Evolutionary conservation across 2,329 filamentous ascomycete genomes (phyloP), one percentile per base, ranked within the genome.

Genomic region (Salinomyces thailandicus): DNA sequence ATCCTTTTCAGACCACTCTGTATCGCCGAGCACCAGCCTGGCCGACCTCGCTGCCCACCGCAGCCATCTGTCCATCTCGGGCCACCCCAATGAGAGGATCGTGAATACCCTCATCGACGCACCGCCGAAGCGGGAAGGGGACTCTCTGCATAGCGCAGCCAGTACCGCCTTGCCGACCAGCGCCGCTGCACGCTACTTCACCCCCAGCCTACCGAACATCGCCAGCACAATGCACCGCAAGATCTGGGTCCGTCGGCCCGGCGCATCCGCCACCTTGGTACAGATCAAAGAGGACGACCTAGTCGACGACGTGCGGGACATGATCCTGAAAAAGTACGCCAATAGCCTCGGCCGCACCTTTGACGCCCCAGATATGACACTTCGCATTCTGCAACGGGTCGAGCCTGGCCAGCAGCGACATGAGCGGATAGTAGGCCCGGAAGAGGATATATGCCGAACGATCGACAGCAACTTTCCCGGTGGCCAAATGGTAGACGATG

Each of bases 251-350:
- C 91, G 82, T 67, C 75, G 89, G 52, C 82, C 83, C 14, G 74
- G 80, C 46, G 83, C 79, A 41, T 95, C 89, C 38, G 78, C 89
- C 26, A 98, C 91, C 11, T 70, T 91, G 52, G 81, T 98, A 37
- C 77, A 81, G 42, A 82, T 93, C 51, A 72, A 77, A 49, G 83
- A 93, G 53, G 85, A 93, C 52, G 86, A 94, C 55, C 66, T 96
- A 50, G 87, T 96, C 39, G 91, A 98, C 60, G 89, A 95, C 62
- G 80, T 94, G 43, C 81, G 89, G 50, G 91, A 95, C 50, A 77
- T 85, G 69, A 91, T 96, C 39, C 67, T 96, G 50, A 78, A 77
- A 53, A 96, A 96, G 66, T 98, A 96, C 60, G 77, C 79, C 50
- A 96, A 98, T 62, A 93, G 86, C 11, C 70, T 98, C 17, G 89